Base-by-base conservation (phyloP, 2,329 filamentous ascomycete genomes). In the Paracoccidioides brasiliensis region DNA sequence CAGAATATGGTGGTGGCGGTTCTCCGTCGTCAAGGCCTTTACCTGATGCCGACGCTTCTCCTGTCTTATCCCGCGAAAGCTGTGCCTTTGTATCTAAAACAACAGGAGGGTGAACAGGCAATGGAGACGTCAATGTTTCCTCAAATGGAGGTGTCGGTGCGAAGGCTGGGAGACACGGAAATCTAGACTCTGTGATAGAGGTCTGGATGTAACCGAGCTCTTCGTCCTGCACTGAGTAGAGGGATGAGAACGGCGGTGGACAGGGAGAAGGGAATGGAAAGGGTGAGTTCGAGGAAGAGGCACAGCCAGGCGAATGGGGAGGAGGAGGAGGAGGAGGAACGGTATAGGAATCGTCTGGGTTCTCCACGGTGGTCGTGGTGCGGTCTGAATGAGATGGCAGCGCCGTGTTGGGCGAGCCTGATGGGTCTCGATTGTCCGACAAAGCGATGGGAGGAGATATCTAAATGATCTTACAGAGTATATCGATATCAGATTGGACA, bases 1-100 rank as follows among this genome's bases (percentile, higher is more conserved):
- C 91, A 63, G 88, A 90, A 72, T 98, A 98, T 56, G 93, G 91
- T 57, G 93, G 93, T 58, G 93, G 93, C 57, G 91, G 91, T 76
- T 97, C 93, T 73, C 82, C 81, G 74, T 97, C 91, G 77, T 84
- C 81, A 57, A 79, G 67, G 57, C 76, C 81, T 70, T 93, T 93
- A 64, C 82, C 82, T 57, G 83, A 83, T 41, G 83, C 82, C 57
- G 83, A 83, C 40, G 83, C 80, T 64, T 85, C 80, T 66, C 81
- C 81, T 73, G 95, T 95, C 62, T 80, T 85, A 71, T 95, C 90
- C 63, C 76, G 78, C n/a, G 88, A 85, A 66, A 94, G 83, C 53
- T 84, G 87, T 64, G 85, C 83, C 74, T 95, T 94, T 66, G 88
- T 91, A 68, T 94, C 88, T 61, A 82, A 81, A 64, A 80, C 74